A percentile compares a stretch with the other conserved stretches of the same genome.
Evolutionary conservation across 441 rosid genomes (phyloP).

Genomic region (Flueggea neowawraea): DNA sequence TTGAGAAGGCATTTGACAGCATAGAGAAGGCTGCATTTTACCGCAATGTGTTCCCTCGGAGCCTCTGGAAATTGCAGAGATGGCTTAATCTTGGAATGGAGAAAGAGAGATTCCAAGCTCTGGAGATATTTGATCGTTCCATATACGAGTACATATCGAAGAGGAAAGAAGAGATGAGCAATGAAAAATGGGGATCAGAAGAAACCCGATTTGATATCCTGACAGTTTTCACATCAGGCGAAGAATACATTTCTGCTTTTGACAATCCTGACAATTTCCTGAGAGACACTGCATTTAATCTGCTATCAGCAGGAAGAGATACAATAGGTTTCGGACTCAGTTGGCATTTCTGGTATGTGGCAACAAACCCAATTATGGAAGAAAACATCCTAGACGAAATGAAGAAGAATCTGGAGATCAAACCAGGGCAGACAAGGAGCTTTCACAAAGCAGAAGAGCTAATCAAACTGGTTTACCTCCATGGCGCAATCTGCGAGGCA

Average conservation of each 20-base stretch:
- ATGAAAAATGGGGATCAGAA: neutral
- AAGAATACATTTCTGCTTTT: neutral
- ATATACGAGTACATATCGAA: neutral
- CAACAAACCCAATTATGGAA: slow-evolving; percentile 13
- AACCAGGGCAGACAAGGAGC: too few relatives aligned
- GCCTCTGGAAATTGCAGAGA: slow-evolving; percentile 26
- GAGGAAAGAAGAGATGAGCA: slow-evolving; percentile 3
- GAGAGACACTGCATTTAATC: slow-evolving; percentile 14
- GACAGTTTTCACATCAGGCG: slow-evolving; percentile 2
- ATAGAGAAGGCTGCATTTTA: slow-evolving; percentile 13
- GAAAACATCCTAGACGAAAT: slow-evolving; percentile 22
- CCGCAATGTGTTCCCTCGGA: slow-evolving; percentile 13
- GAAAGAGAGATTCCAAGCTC: slow-evolving; percentile 19
- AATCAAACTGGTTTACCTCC: slow-evolving; percentile 17
- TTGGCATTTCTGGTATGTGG: slow-evolving; percentile 27
- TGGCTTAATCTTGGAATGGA: slow-evolving; percentile 30
- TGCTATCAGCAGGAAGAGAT: slow-evolving; percentile 24
- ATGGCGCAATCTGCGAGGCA: slow-evolving; percentile 27
- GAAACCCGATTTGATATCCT: slow-evolving; percentile 10
- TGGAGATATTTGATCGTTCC: slow-evolving; percentile 4
- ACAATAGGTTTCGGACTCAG: slow-evolving; percentile 12
- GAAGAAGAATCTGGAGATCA: neutral
- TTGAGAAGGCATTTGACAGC: slow-evolving; percentile 4
- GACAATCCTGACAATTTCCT: slow-evolving; percentile 11
- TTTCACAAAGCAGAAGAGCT: neutral